These are phyloP conservation scores for Naganishia cerealis DNA, from an alignment of 1,284 basidiomycete species.

Conservation along the genomic window DNA sequence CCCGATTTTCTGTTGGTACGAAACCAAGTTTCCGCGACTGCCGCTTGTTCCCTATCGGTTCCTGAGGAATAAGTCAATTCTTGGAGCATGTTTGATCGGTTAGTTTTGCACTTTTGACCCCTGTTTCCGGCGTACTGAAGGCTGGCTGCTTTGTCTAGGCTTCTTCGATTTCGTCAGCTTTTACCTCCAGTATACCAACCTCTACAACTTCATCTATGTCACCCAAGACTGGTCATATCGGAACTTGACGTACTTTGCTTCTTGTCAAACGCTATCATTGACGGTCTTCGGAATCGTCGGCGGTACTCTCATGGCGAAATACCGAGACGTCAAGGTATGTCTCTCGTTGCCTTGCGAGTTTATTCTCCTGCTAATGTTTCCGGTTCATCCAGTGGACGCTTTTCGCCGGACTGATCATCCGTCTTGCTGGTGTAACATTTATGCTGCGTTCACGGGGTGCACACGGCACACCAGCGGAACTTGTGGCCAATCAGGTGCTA, in stretches of 20 bases:
- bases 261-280: conserved; percentile 49
- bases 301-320: conserved; percentile 53
- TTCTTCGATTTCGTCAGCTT: conserved; percentile 36
- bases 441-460: conserved; percentile 73
- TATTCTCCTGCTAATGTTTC: neutral
- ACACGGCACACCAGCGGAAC: conserved; percentile 55
- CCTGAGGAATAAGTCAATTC: conserved; percentile 62
- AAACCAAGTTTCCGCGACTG: conserved; percentile 52
- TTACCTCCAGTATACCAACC: conserved; percentile 36
- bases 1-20: conserved; percentile 54
- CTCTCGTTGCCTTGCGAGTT: too few species aligned
- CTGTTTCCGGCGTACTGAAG: conserved; percentile 64
- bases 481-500: conserved; percentile 61
- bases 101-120: conserved; percentile 54
- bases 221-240: conserved; percentile 48
- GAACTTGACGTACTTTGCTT: conserved; percentile 48
- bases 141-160: conserved; percentile 45
- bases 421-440: conserved; percentile 67
- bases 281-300: conserved; percentile 56
- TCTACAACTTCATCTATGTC: conserved; percentile 44
- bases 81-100: conserved; percentile 65
- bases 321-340: conserved; percentile 56
- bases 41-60: conserved; percentile 61
- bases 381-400: conserved; percentile 59
- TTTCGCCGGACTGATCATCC: conserved; percentile 66